Conservation (phyloP, 2,329 filamentous ascomycete genomes). For the Harringtonia lauricola region DNA sequence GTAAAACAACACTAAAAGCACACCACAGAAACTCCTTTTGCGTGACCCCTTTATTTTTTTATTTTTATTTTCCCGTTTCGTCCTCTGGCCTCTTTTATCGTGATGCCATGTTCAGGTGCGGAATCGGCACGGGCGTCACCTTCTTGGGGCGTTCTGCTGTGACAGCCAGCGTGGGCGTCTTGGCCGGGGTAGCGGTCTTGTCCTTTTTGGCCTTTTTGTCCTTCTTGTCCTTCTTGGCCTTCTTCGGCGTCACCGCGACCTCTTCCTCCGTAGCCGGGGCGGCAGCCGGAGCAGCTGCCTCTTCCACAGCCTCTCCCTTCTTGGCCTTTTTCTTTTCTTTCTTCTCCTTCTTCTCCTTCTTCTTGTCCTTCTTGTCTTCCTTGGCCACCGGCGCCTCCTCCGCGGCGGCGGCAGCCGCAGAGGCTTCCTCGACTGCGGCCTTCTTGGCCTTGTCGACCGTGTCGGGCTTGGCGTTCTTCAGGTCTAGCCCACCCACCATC, state of each 20-base stretch:
- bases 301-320: background rate
- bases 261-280: background rate
- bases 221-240: constrained; percentile 1
- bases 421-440: background rate
- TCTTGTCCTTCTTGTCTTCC: constrained; percentile 2
- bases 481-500: background rate
- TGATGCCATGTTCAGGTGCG: background rate
- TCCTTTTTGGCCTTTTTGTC: constrained; percentile 1
- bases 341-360: constrained; percentile 5
- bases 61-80: no score
- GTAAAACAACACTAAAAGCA: no score
- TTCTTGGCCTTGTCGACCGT: constrained; percentile 1
- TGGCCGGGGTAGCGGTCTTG: background rate
- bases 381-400: no score
- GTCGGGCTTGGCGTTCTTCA: constrained; percentile 4
- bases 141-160: constrained; percentile 2
- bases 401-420: no score
- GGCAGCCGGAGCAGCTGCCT: background rate
- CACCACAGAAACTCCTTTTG: no score
- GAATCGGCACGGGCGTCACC: constrained; percentile 12
- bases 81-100: background rate
- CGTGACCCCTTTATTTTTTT: no score
- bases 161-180: background rate
- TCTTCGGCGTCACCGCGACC: background rate
- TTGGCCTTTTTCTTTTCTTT: background rate